Base-by-base conservation (phyloP, 257 asterid species). In the Penstemon newberryi region DNA sequence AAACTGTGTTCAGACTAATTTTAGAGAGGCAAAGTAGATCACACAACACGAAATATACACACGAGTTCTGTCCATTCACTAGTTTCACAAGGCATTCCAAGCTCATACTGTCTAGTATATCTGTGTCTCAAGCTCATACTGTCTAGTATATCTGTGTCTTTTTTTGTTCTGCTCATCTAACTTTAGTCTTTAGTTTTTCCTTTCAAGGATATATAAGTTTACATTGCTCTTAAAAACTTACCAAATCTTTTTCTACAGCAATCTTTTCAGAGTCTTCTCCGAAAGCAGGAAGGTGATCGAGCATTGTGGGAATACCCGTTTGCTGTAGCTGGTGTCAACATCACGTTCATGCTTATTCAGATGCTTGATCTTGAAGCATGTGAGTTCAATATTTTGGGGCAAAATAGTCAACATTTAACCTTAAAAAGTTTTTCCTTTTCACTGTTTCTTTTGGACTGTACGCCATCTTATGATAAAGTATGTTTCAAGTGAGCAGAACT, bases 291-390 rank as follows among this genome's bases (percentile, higher is more conserved):
- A 79, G 99, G 99, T 76, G 90, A 94, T 56, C 79, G 99, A 41
- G 96, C 96, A 57, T 47, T 86, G 78, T 94, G 99, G 99, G 99
- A 94, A 73, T 94, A 94, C 77, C 99, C 99, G 40, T 94, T 94
- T 77, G 99, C 99, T 77, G 98, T 94, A 60, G 99, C 98, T 70
- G 99, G 98, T 60, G 99, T 94, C 72, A 94, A 91, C 81, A 89
- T 94, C 83, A 89, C 98, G 52, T 94, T 91, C 80, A 94, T 94
- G 99, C 91, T 94, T 65, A 94, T 91, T 77, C 99, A 94, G 89
- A 94, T 94, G 96, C 97, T 94, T 73, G 99, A 94, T 80, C 89
- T 91, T 71, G 99, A 89, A 87, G 96, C 99, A 79, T 91, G 99
- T 91, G 75, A 55, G 37, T 61, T 66, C 69, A 58, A 57, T 25